These are phyloP conservation scores for Nemania sp. DNA, from an alignment of 2,329 filamentous ascomycete species.

Conservation along the genomic window DNA sequence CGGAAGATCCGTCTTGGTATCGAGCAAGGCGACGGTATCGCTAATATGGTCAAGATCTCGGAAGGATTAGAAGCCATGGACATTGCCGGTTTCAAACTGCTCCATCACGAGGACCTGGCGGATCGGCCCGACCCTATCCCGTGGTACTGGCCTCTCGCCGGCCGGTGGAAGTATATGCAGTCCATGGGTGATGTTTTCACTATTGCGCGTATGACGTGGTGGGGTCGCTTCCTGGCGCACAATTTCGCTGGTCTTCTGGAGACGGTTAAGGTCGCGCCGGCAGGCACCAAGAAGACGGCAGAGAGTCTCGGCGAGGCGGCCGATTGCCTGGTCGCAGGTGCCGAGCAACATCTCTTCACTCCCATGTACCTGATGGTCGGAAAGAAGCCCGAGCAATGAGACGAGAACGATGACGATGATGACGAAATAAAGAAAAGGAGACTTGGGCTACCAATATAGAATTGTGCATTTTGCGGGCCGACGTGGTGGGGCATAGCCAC, in stretches of 20 bases:
- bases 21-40: constrained; percentile 94
- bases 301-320: constrained; percentile 81
- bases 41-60: constrained; percentile 90
- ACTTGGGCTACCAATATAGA: neutral
- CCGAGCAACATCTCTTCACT: constrained; percentile 88
- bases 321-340: constrained; percentile 86
- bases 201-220: constrained; percentile 85
- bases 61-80: constrained; percentile 84
- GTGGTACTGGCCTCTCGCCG: constrained; percentile 93
- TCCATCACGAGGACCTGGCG: constrained; percentile 85
- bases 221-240: constrained; percentile 76
- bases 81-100: constrained; percentile 81
- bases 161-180: constrained; percentile 81
- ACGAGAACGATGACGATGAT: constrained; percentile 18
- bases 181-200: constrained; percentile 79
- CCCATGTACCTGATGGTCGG: constrained; percentile 98
- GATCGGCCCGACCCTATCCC: constrained; percentile 73
- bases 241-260: constrained; percentile 77
- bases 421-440: constrained; percentile 9
- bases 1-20: constrained; percentile 91
- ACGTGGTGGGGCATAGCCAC: constrained; percentile 17
- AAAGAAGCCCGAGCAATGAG: constrained; percentile 68
- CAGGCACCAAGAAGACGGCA: constrained; percentile 91
- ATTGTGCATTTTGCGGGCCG: constrained; percentile 1
- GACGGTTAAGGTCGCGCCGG: constrained; percentile 72